A percentile compares a stretch with the other conserved stretches of the same genome.
phyloP scores from a whole-genome alignment of 805 yeast species.

The Sungouiozyma intestinalis region DNA sequence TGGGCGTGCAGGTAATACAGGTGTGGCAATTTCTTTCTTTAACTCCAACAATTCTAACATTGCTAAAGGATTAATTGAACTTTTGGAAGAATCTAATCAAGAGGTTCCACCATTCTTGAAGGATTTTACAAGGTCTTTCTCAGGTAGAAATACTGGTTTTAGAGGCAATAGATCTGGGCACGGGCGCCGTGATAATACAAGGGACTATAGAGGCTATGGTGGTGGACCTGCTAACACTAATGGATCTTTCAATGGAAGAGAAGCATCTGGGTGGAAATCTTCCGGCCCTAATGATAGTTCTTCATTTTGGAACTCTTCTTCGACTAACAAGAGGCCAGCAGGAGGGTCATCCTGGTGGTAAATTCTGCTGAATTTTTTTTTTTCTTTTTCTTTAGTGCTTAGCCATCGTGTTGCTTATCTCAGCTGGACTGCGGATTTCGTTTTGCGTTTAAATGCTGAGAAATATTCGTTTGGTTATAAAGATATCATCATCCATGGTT shows the following conservation, averaged over 20 bases:
- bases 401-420: no score
- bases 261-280: constrained; percentile 1
- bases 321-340: constrained; percentile 2
- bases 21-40: constrained; percentile 95
- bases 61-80: constrained; percentile 74
- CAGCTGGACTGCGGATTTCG: no score
- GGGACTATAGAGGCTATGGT: constrained; percentile 40
- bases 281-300: constrained; percentile 19
- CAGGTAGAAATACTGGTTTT: constrained; percentile 35
- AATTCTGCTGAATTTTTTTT: no score
- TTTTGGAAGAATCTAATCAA: constrained; percentile 90
- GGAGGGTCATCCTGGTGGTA: constrained; percentile 4
- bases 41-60: constrained; percentile 87
- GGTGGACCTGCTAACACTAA: constrained; percentile 6
- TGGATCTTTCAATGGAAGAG: constrained; percentile 1
- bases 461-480: no score
- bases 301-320: constrained; percentile 13
- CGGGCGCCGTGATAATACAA: constrained; percentile 29
- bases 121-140: constrained; percentile 66
- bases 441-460: no score
- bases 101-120: constrained; percentile 85
- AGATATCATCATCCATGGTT: no score
- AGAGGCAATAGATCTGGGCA: constrained; percentile 34
- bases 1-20: constrained; percentile 98
- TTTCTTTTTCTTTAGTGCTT: no score